These are phyloP conservation scores for Boeremia lycopersici DNA, from an alignment of 2,329 filamentous ascomycete genomes.

Conservation along the genomic window DNA sequence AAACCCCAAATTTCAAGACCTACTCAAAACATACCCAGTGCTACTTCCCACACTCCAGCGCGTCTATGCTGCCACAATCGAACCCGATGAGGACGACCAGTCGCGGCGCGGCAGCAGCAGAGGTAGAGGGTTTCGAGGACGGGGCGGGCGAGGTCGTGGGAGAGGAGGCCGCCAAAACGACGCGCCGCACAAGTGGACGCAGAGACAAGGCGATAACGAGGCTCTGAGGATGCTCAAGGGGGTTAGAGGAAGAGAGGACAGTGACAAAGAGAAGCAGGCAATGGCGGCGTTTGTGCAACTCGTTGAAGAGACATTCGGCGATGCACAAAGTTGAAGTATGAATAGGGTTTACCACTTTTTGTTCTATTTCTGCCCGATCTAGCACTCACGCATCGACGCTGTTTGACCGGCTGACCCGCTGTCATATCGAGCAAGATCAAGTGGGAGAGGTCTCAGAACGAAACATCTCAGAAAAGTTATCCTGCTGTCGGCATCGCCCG, in stretches of 20 bases:
- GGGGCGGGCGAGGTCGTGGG: constrained; percentile 22
- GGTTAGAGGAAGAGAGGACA: constrained; percentile 34
- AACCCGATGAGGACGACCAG: constrained; percentile 38
- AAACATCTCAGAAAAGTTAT: not conserved
- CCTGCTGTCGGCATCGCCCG: not conserved
- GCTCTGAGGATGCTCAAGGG: constrained; percentile 37
- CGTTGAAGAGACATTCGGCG: constrained; percentile 33
- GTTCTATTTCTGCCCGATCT: not conserved
- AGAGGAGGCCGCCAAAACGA: constrained; percentile 21
- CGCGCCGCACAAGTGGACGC: constrained; percentile 30
- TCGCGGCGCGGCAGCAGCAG: constrained; percentile 23
- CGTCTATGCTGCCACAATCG: constrained; percentile 42
- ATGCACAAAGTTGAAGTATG: constrained; percentile 7
- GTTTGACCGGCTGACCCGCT: not conserved
- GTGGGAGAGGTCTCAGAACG: not conserved
- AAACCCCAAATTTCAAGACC: constrained; percentile 32
- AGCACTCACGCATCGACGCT: not conserved
- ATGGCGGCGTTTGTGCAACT: constrained; percentile 49
- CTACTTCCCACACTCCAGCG: constrained; percentile 37
- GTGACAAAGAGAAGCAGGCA: constrained; percentile 43
- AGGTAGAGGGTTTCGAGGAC: constrained; percentile 17
- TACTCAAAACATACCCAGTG: constrained; percentile 34
- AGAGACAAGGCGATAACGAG: constrained; percentile 39
- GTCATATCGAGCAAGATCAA: too few relatives aligned
- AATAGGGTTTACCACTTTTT: not conserved